Evolutionary conservation across 169 alveolate species (phyloP), one percentile per base, ranked within the genome.

Genomic region (Plasmodium adleri): DNA sequence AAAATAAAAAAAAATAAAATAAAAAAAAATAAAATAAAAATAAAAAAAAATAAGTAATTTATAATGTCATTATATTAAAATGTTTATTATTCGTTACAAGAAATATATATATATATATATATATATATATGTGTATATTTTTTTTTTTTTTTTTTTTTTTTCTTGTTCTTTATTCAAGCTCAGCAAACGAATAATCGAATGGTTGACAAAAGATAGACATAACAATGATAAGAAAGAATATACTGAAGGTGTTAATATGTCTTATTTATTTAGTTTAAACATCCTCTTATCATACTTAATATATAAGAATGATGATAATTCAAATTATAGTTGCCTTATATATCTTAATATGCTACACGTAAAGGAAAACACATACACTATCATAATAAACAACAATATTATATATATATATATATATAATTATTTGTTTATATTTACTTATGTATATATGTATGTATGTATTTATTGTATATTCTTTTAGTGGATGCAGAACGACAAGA

Each of bases 401-500:
- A 72, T 72, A 54, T 45, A 20, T n/a, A 32, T 28, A 8, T 60
- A 39, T 58, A 6, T 45, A 22, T 47, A 28, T 17, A 60, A 7
- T 12, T 74, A 17, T 12, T 20, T 63, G 2, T 24, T 43, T 49
- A 39, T 1, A 1, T 15, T 43, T 54, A 15, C 12, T 63, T 64
- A 59, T 70, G 24, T 28, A 15, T 24, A 52, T 28, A 13, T 9
- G 2, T 43, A 22, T 20, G 50, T 15, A 10, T 32, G 50, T 52
- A 6, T 64, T 20, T 56, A 13, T 32, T 20, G 66, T 15, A 10
- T 32, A 64, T 52, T 0, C 72, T 20, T 56, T 8, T 49, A 80
- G 90, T 80, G 90, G 90, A 54, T 80, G 83, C 90, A 80, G 6
- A 68, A 20, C 43, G 83, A 66, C 28, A 80, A 54, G 45, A 80